Conservation (phyloP, 768 basidiomycete species). For the Pleurotus citrinopileatus region DNA sequence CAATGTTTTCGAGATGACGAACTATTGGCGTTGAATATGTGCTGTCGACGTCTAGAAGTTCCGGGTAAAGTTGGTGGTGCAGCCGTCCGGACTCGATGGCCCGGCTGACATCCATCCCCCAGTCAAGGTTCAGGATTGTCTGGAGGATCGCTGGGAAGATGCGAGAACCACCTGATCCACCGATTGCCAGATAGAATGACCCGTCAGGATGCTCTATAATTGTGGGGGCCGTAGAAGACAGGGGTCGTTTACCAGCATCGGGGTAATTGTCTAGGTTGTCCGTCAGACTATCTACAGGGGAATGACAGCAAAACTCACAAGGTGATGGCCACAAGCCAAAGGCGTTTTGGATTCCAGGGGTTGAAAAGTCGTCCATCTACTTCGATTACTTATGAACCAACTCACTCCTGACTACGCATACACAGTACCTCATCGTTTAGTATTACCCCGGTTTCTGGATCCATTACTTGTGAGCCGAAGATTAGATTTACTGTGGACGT, state of each 20-base stretch:
- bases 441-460: conserved; percentile 83
- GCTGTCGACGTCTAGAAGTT: conserved; percentile 55
- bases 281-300: background rate
- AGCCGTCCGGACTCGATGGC: conserved; percentile 85
- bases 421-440: conserved; percentile 76
- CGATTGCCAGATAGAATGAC: conserved; percentile 68
- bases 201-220: conserved; percentile 80
- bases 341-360: conserved; percentile 76
- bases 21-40: conserved; percentile 57
- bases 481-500: conserved; percentile 89
- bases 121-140: conserved; percentile 73
- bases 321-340: conserved; percentile 84
- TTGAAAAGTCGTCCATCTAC: conserved; percentile 91
- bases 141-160: conserved; percentile 85
- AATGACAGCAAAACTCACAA: conserved; percentile 42
- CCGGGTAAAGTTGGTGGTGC: conserved; percentile 85
- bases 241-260: conserved; percentile 80
- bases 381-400: background rate
- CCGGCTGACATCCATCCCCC: conserved; percentile 74
- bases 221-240: conserved; percentile 81
- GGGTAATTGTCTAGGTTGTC: conserved; percentile 76
- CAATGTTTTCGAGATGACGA: conserved; percentile 50
- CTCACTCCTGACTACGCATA: background rate
- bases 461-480: conserved; percentile 87
- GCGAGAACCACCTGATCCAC: conserved; percentile 85